These are phyloP conservation scores for Daldinia bambusicola DNA, from an alignment of 495 filamentous ascomycete genomes.

Conservation along the genomic window DNA sequence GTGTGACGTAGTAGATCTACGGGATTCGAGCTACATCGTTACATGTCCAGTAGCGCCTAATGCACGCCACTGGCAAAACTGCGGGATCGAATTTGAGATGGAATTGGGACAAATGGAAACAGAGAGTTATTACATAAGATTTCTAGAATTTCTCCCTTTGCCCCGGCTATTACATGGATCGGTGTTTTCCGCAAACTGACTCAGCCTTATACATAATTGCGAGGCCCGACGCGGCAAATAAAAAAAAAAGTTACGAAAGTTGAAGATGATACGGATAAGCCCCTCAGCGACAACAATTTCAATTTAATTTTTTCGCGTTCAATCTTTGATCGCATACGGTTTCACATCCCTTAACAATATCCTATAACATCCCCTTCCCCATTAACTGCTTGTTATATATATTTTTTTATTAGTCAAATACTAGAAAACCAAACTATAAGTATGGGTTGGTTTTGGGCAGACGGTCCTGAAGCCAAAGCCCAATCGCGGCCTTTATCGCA, in stretches of 20 bases:
- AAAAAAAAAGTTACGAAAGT: constrained; percentile 25
- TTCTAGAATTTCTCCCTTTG: constrained; percentile 1
- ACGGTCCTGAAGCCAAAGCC: constrained; percentile 62
- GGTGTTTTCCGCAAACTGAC: constrained; percentile 21
- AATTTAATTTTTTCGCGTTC: background rate
- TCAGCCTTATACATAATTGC: constrained; percentile 22
- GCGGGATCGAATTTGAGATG: background rate
- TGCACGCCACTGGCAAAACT: background rate
- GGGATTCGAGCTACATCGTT: background rate
- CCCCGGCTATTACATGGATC: constrained; percentile 6
- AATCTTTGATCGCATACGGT: background rate
- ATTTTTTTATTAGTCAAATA: too few species aligned
- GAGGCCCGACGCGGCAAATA: constrained; percentile 31
- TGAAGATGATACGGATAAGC: constrained; percentile 26
- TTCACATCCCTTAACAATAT: background rate
- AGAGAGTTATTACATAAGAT: constrained; percentile 28
- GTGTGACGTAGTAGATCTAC: constrained; percentile 39
- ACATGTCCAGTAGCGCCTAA: too few species aligned
- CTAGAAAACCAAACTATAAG: constrained; percentile 10
- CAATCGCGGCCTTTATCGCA: constrained; percentile 45
- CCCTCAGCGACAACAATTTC: constrained; percentile 1
- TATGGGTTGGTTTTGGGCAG: constrained; percentile 99
- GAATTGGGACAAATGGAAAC: too few species aligned
- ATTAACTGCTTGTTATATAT: background rate
- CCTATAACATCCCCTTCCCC: background rate